Conservation (phyloP, 2,329 filamentous ascomycete genomes). For the Aschersonia sp. region DNA sequence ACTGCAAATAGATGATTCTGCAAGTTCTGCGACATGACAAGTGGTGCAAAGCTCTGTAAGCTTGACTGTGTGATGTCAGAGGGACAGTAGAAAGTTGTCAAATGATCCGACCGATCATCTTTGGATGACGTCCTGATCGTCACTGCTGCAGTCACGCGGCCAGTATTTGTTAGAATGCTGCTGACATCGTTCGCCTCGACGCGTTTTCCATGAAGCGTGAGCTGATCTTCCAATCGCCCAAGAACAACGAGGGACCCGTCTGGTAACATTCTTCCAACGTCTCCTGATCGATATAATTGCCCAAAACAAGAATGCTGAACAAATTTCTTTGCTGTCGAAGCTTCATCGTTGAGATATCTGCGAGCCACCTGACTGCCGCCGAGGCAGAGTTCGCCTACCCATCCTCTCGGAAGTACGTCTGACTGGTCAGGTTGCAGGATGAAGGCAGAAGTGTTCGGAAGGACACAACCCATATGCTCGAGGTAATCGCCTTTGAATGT, state of each 20-base stretch:
- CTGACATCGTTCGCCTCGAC: constrained; percentile 71
- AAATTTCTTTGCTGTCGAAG: constrained; percentile 51
- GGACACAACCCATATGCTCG: constrained; percentile 61
- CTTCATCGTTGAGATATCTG: constrained; percentile 56
- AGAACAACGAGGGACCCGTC: constrained; percentile 63
- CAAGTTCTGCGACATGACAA: constrained; percentile 19
- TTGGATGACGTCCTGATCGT: constrained; percentile 41
- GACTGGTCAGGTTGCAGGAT: constrained; percentile 36
- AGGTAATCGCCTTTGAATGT: constrained; percentile 44
- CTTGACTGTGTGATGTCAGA: constrained; percentile 1
- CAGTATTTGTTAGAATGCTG: constrained; percentile 38
- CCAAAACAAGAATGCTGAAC: constrained; percentile 55
- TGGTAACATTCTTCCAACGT: constrained; percentile 64
- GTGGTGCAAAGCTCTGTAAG: constrained; percentile 14
- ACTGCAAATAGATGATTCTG: constrained; percentile 35
- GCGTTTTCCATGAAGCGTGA: constrained; percentile 69
- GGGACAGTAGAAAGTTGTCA: constrained; percentile 59
- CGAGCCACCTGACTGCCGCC: constrained; percentile 68
- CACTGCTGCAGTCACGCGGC: constrained; percentile 43
- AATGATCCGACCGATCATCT: constrained; percentile 27
- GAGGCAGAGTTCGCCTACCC: constrained; percentile 73
- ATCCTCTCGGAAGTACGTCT: constrained; percentile 50
- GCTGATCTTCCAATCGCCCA: constrained; percentile 63
- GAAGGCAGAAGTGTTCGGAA: constrained; percentile 64
- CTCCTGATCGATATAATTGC: constrained; percentile 67